Percentiles rank a stretch among this genome's conserved stretches.
phyloP scores from a whole-genome alignment of 208 protist species.

The Ichthyophonus hoferi region DNA sequence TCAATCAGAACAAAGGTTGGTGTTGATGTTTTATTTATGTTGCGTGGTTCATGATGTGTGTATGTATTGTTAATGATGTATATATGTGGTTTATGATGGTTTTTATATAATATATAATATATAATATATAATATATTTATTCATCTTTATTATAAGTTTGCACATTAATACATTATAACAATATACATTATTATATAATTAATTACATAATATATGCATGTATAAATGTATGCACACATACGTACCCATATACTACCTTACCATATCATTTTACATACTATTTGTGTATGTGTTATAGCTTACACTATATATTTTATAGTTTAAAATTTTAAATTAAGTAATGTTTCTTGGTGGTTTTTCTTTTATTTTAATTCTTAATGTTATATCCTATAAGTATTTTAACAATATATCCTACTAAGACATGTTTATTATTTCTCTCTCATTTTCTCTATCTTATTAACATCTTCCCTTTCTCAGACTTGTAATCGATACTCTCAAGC shows the following conservation, averaged over 20 bases:
- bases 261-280: no score
- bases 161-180: no score
- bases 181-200: neutral
- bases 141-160: neutral
- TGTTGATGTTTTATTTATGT: neutral
- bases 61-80: neutral
- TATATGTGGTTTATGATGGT: neutral
- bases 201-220: no score
- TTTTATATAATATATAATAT: no score
- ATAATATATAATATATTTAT: neutral
- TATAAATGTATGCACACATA: neutral
- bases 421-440: neutral
- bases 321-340: no score
- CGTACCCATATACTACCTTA: neutral
- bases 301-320: no score
- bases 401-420: no score
- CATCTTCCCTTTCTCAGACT: neutral
- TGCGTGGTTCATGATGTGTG: neutral
- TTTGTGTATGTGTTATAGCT: no score
- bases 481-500: slow-evolving; percentile 68
- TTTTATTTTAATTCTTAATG: no score
- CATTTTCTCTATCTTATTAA: neutral
- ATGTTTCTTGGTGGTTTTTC: no score
- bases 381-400: no score
- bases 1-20: neutral